Percentiles rank a stretch among this genome's conserved stretches.
Conservation (phyloP, 1,139 yeast genomes). For the Taphrina wiesneri region DNA sequence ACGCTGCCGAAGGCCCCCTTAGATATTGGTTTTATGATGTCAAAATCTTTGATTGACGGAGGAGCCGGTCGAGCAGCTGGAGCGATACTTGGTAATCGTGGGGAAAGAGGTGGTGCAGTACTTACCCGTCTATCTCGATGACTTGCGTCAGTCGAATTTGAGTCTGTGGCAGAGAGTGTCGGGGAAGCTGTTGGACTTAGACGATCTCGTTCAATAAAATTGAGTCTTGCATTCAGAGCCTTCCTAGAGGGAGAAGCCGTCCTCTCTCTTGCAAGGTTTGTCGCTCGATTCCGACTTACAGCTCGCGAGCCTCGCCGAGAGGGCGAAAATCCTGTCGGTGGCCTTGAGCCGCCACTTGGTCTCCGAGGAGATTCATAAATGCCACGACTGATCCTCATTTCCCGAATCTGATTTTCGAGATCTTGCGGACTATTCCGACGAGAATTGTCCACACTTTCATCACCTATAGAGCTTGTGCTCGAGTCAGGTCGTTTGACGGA, state of each 20-base stretch:
- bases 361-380: slow-evolving; percentile 23
- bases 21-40: slow-evolving; percentile 86
- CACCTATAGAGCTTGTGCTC: not conserved
- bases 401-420: slow-evolving; percentile 6
- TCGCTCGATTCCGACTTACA: slow-evolving; percentile 24
- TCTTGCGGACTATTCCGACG: slow-evolving; percentile 25
- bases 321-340: slow-evolving; percentile 27
- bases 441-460: not conserved
- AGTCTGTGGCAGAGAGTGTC: slow-evolving; percentile 32
- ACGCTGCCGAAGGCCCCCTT: slow-evolving; percentile 98
- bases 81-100: slow-evolving; percentile 65
- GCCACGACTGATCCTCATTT: slow-evolving; percentile 18
- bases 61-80: slow-evolving; percentile 50
- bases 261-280: slow-evolving; percentile 22
- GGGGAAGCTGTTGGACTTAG: slow-evolving; percentile 29
- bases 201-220: slow-evolving; percentile 17
- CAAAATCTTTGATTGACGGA: slow-evolving; percentile 85
- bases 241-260: slow-evolving; percentile 15
- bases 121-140: slow-evolving; percentile 22
- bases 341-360: slow-evolving; percentile 30
- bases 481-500: not conserved
- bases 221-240: slow-evolving; percentile 10
- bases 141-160: slow-evolving; percentile 36
- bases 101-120: slow-evolving; percentile 65
- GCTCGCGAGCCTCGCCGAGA: slow-evolving; percentile 26